Base-by-base conservation (phyloP, 805 yeast species). In the Metschnikowia reukaufii region DNA sequence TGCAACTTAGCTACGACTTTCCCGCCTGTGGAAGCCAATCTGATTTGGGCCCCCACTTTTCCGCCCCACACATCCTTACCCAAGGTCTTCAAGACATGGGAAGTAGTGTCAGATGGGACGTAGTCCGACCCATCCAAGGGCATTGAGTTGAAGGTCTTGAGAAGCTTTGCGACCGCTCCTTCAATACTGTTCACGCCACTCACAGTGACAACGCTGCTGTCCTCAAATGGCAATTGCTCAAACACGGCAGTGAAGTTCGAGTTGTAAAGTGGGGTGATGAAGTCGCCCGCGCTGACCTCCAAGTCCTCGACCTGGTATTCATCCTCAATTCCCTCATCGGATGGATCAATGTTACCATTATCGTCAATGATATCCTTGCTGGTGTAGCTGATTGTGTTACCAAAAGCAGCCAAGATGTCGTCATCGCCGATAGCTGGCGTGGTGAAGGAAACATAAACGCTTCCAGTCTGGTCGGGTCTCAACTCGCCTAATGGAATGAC, bases 241-340 rank as follows among this genome's bases (percentile, higher is more conserved):
- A 85, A 89, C 32, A 79, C 71, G 36, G 78, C 73, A 6, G 84
- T 79, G 64, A 90, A 90, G 67, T 83, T 81, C 36, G 94, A 88
- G 52, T 84, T 79, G 64, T 81, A 88, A 19, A 89, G 74, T 43
- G 96, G 96, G 45, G 73, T 68, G 48, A 89, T 75, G 67, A 83
- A 92, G 64, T 90, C 97, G 31, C 96, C 96, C 8, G 94, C 82
- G 6, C 69, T 68, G 46, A 92, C 64, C 48, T 79, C 82, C 59
- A 90, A 73, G 48, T 84, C 86, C 66, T 89, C 97, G 55, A 94
- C 80, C 64, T 85, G 94, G 68, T 92, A 94, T 67, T 91, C 96
- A 66, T 94, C 98, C 55, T 86, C 86, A 77, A 84, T 88, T 15
- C 97, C 97, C 54, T 86, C 95, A 44, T 73, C 84, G 40, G 78